These are phyloP conservation scores for Exserohilum rostratum DNA, from an alignment of 2,329 filamentous ascomycete genomes.

Conservation along the genomic window DNA sequence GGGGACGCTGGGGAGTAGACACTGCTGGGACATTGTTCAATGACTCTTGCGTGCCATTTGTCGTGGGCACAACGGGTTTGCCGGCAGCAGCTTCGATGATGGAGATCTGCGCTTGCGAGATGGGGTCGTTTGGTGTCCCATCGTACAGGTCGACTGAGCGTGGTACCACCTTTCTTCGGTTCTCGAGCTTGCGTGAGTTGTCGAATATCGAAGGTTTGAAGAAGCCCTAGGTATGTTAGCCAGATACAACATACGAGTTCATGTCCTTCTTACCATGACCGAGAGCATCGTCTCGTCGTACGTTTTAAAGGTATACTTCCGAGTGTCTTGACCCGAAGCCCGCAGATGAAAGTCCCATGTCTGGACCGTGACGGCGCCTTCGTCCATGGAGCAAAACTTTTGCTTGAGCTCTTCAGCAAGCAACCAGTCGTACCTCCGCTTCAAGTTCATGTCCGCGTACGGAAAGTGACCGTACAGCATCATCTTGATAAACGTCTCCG, in stretches of 20 bases:
- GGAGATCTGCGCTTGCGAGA: conserved; percentile 80
- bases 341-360: conserved; percentile 89
- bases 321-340: conserved; percentile 83
- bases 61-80: conserved; percentile 31
- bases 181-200: conserved; percentile 76
- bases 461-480: conserved; percentile 96
- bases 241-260: not conserved
- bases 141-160: conserved; percentile 95
- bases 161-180: conserved; percentile 80
- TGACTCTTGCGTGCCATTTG: conserved; percentile 47
- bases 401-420: conserved; percentile 95
- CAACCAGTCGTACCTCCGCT: conserved; percentile 87
- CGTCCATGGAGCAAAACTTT: conserved; percentile 89
- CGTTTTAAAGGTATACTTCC: conserved; percentile 94
- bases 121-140: conserved; percentile 86
- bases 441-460: conserved; percentile 91
- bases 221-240: conserved; percentile 63
- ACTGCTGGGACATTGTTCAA: conserved; percentile 51
- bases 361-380: conserved; percentile 87
- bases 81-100: conserved; percentile 60
- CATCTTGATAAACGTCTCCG: conserved; percentile 95
- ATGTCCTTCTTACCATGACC: conserved; percentile 65
- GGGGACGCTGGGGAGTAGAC: conserved; percentile 56
- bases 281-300: conserved; percentile 97
- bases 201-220: conserved; percentile 90